A percentile compares a stretch with the other conserved stretches of the same genome.
These are phyloP conservation scores for Calocybe cyanea DNA, from an alignment of 768 basidiomycete genomes.

Conservation along the genomic window DNA sequence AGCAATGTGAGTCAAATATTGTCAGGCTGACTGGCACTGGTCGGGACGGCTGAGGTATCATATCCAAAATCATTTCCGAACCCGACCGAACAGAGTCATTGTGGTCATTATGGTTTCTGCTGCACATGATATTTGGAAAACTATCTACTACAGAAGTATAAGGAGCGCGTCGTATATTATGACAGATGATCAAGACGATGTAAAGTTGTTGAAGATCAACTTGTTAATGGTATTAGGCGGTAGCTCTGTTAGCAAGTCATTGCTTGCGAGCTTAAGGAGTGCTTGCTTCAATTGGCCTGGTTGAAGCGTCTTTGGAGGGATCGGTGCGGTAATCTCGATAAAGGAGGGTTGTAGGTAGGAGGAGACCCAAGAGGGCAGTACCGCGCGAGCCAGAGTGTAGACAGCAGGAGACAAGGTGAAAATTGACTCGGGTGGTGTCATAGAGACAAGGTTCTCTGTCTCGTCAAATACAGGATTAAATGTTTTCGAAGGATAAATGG, in stretches of 20 bases:
- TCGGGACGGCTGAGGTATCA: too few species aligned
- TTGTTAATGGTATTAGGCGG: slow-evolving; percentile 60
- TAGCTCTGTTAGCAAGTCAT: slow-evolving; percentile 44
- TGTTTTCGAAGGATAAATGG: slow-evolving; percentile 68
- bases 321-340: slow-evolving; percentile 30
- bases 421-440: slow-evolving; percentile 27
- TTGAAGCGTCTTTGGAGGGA: slow-evolving; percentile 42
- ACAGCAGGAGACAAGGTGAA: slow-evolving; percentile 36
- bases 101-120: neutral
- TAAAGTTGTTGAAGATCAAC: slow-evolving; percentile 81
- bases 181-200: slow-evolving; percentile 22
- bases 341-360: slow-evolving; percentile 52
- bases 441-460: slow-evolving; percentile 32
- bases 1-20: too few species aligned
- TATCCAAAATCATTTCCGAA: too few species aligned
- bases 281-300: slow-evolving; percentile 78
- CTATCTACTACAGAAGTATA: slow-evolving; percentile 5
- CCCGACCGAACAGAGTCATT: too few species aligned
- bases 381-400: slow-evolving; percentile 51
- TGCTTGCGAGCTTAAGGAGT: slow-evolving; percentile 56
- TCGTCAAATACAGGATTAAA: slow-evolving; percentile 52
- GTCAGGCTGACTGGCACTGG: too few species aligned
- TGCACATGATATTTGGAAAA: slow-evolving; percentile 5
- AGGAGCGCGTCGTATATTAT: slow-evolving; percentile 8
- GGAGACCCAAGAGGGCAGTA: slow-evolving; percentile 56